A percentile compares a stretch with the other conserved stretches of the same genome.
phyloP scores from a whole-genome alignment of 2,329 filamentous ascomycete species.

The Aspergillus fumigatus region DNA sequence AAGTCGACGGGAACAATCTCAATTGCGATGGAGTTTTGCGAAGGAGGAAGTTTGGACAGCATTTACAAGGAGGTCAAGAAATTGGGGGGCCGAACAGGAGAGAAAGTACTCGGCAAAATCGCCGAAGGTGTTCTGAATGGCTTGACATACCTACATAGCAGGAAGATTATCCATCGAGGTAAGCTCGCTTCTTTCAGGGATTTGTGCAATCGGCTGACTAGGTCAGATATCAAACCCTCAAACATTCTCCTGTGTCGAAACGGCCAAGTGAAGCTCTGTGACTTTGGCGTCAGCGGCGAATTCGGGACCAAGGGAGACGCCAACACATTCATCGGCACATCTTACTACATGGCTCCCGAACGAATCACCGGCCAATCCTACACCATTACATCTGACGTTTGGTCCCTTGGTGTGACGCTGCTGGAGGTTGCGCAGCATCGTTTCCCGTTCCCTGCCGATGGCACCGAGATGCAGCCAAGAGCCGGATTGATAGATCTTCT shows the following conservation, averaged over 20 bases:
- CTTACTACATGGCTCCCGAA: slow-evolving; percentile 99
- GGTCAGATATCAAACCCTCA: slow-evolving; percentile 85
- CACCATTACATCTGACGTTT: slow-evolving; percentile 97
- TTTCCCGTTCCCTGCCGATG: slow-evolving; percentile 96
- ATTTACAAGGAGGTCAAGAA: slow-evolving; percentile 98
- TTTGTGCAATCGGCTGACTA: background rate
- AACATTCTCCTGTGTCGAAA: slow-evolving; percentile 92
- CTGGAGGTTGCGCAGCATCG: slow-evolving; percentile 99
- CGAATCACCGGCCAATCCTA: slow-evolving; percentile 96
- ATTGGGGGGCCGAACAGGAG: slow-evolving; percentile 86
- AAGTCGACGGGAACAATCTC: slow-evolving; percentile 94
- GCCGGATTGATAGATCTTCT: slow-evolving; percentile 91
- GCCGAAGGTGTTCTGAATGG: slow-evolving; percentile 92
- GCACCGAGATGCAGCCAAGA: slow-evolving; percentile 88
- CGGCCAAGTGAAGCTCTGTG: slow-evolving; percentile 94
- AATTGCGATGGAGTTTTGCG: slow-evolving; percentile 98
- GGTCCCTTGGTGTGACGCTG: slow-evolving; percentile 93
- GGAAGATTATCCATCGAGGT: slow-evolving; percentile 92
- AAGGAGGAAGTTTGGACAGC: slow-evolving; percentile 91
- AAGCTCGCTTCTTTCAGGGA: slow-evolving; percentile 9
- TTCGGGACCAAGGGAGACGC: slow-evolving; percentile 98
- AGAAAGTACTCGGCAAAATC: slow-evolving; percentile 95
- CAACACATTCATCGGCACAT: slow-evolving; percentile 98
- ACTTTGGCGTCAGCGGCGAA: slow-evolving; percentile 96
- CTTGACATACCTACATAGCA: slow-evolving; percentile 87